Evolutionary conservation across 306 rosid genomes (phyloP).

Genomic region (Quercus aquifolioides): DNA sequence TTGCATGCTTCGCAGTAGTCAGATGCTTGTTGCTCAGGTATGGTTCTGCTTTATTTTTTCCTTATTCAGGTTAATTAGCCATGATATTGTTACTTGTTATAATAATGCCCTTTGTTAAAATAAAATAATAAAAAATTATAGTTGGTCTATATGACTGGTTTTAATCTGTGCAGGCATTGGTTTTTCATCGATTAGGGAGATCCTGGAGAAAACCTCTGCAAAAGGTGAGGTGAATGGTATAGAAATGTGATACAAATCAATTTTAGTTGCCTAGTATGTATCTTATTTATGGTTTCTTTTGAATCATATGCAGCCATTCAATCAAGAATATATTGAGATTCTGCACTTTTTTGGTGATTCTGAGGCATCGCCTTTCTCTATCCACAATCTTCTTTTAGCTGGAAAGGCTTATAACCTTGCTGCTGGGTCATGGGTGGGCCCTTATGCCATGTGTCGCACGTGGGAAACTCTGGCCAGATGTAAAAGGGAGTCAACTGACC

Average conservation of each 20-base stretch:
- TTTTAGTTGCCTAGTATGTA: neutral
- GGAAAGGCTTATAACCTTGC: slow-evolving; percentile 85
- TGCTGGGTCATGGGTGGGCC: slow-evolving; percentile 98
- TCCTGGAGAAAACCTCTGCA: slow-evolving; percentile 69
- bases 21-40: slow-evolving; percentile 99
- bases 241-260: slow-evolving; percentile 1
- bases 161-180: slow-evolving; percentile 60
- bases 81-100: slow-evolving; percentile 4
- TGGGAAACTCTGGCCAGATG: slow-evolving; percentile 81
- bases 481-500: slow-evolving; percentile 40
- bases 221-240: slow-evolving; percentile 52
- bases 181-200: slow-evolving; percentile 84
- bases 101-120: neutral
- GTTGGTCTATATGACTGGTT: neutral
- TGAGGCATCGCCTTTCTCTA: slow-evolving; percentile 62
- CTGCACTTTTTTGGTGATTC: slow-evolving; percentile 85
- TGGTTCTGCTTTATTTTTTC: slow-evolving; percentile 2
- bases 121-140: too few relatives aligned
- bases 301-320: slow-evolving; percentile 53
- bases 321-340: slow-evolving; percentile 60
- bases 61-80: neutral
- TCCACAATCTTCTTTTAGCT: slow-evolving; percentile 87
- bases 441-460: slow-evolving; percentile 97
- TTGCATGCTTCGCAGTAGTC: slow-evolving; percentile 97
- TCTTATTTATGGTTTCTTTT: slow-evolving; percentile 6